phyloP scores from a whole-genome alignment of 2,329 filamentous ascomycete genomes.

The Coniochaeta prunicola region DNA sequence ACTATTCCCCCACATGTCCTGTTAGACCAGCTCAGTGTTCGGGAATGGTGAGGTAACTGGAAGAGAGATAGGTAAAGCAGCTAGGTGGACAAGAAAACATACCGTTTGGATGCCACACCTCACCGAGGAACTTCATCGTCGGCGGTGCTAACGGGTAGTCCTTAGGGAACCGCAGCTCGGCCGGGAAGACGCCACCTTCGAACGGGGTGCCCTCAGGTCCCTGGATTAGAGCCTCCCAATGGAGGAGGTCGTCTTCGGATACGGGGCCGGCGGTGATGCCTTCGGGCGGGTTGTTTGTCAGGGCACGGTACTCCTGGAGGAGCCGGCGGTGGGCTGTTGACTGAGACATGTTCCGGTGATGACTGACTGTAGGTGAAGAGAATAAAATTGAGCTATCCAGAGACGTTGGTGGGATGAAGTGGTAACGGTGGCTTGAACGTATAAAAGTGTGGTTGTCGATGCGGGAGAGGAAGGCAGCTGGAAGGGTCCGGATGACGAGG shows the following conservation, averaged over 20 bases:
- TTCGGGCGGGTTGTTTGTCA: slow-evolving; percentile 92
- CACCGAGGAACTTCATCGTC: slow-evolving; percentile 89
- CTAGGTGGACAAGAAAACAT: slow-evolving; percentile 14
- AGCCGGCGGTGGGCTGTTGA: slow-evolving; percentile 69
- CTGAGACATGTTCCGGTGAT: slow-evolving; percentile 37
- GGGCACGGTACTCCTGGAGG: slow-evolving; percentile 90
- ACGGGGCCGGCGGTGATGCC: slow-evolving; percentile 94
- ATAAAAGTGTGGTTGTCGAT: background rate
- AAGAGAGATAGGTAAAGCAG: background rate
- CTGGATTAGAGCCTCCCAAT: slow-evolving; percentile 95
- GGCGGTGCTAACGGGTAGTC: slow-evolving; percentile 97
- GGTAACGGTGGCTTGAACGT: background rate
- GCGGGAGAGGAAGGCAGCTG: too few relatives aligned
- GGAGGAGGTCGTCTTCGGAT: slow-evolving; percentile 87
- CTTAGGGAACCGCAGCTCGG: slow-evolving; percentile 87
- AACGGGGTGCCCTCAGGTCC: slow-evolving; percentile 94
- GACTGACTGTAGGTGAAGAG: too few relatives aligned
- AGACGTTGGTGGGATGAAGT: background rate
- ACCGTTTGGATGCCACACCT: slow-evolving; percentile 98
- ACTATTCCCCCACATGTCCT: slow-evolving; percentile 47
- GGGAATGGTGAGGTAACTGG: background rate
- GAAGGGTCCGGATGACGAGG: slow-evolving; percentile 3
- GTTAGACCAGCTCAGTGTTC: background rate
- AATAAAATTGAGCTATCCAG: background rate
- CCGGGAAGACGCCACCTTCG: slow-evolving; percentile 91